Percentiles rank a stretch among this genome's conserved stretches.
phyloP scores from a whole-genome alignment of 2,329 filamentous ascomycete species.

The Fusarium tuaranense region DNA sequence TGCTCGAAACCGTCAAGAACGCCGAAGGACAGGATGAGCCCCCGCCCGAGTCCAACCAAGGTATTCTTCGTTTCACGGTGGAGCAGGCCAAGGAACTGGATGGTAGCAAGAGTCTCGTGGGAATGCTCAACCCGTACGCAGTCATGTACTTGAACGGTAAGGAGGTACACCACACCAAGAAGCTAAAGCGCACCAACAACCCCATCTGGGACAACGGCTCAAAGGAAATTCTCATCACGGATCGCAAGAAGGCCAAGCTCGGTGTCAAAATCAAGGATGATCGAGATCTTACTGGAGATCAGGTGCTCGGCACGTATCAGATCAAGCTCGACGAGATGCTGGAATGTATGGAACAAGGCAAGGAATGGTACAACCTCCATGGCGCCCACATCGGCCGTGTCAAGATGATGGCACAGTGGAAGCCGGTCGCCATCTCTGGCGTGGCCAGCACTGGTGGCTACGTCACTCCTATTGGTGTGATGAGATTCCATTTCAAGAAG shows the following conservation, averaged over 20 bases:
- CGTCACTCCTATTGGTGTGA: slow-evolving; percentile 91
- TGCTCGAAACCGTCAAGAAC: slow-evolving; percentile 78
- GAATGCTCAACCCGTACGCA: slow-evolving; percentile 91
- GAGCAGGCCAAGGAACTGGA: slow-evolving; percentile 98
- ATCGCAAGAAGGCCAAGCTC: slow-evolving; percentile 89
- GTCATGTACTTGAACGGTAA: slow-evolving; percentile 90
- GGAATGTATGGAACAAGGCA: slow-evolving; percentile 88
- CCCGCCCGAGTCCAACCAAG: slow-evolving; percentile 89
- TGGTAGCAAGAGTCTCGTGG: slow-evolving; percentile 89
- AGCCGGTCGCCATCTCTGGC: slow-evolving; percentile 88
- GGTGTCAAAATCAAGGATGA: slow-evolving; percentile 97
- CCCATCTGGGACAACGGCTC: slow-evolving; percentile 94
- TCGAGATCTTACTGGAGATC: slow-evolving; percentile 84
- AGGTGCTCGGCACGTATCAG: slow-evolving; percentile 90
- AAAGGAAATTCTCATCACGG: slow-evolving; percentile 95
- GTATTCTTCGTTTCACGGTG: slow-evolving; percentile 92
- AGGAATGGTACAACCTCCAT: slow-evolving; percentile 94
- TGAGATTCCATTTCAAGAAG: slow-evolving; percentile 91
- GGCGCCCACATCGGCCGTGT: slow-evolving; percentile 85
- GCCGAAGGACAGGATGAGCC: slow-evolving; percentile 84
- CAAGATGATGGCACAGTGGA: slow-evolving; percentile 95
- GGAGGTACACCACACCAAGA: slow-evolving; percentile 88
- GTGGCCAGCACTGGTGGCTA: slow-evolving; percentile 88
- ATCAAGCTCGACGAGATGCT: slow-evolving; percentile 96
- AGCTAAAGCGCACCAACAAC: slow-evolving; percentile 96